Evolutionary conservation across 495 filamentous ascomycete species (phyloP), one percentile per base, ranked within the genome.

Genomic region (Penicillium fimorum): DNA sequence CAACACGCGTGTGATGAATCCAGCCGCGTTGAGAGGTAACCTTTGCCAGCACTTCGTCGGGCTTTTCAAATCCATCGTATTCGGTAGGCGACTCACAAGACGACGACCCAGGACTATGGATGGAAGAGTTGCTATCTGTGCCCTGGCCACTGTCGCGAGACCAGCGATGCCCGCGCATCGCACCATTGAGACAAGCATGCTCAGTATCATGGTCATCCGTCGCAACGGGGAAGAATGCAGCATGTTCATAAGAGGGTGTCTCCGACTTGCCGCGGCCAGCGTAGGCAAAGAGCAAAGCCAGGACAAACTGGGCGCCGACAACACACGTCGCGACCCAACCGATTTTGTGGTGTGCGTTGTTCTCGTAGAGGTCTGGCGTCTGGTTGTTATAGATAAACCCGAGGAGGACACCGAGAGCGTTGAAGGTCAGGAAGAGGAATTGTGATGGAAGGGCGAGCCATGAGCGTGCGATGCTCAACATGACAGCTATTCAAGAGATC

Each of bases 61-160:
- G 74, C 59, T 79, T 79, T 29, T 81, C 76, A 38, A 82, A 80
- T 12, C 72, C 74, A 32, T 80, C 74, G 29, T 78, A 80, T 48
- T 85, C 80, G 29, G 80, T 75, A 17, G 82, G 80, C 3, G 74
- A 78, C 27, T 81, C 72, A 22, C 77, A 79, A 20, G 79, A 76
- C 11, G 79, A 74, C 9, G 84, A 86, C 10, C 79, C 82, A 18
- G 85, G 73, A 24, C 89, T 88, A 43, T 84, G 80, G 47, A 88
- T 77, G 22, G 87, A 88, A 52, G 85, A 82, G 50, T 82, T 81
- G 3, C 82, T 82, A 61, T 94, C 91, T 0, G 90, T 92, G 15
- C 91, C 91, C 59, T 96, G 92, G 3, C 91, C 92, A 55, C 92
- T 96, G 69, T 96, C 94, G 47, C 87, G 78, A 5, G 91, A 96